Conservation (phyloP, 495 filamentous ascomycete species). For the Penicillium manginii region DNA sequence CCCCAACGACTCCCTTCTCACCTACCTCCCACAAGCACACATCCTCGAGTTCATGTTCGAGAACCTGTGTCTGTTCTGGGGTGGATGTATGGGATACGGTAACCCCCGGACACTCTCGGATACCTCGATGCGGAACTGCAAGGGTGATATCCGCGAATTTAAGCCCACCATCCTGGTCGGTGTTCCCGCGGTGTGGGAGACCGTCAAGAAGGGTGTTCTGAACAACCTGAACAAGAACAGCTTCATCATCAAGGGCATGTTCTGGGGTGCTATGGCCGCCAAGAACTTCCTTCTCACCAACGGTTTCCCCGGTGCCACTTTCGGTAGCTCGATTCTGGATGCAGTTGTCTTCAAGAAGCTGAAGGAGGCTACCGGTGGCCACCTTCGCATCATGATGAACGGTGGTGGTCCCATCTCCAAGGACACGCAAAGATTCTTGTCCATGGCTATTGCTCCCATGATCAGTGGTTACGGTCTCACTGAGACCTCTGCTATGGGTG, state of each 20-base stretch:
- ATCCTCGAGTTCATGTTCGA: constrained; percentile 99
- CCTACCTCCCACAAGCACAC: constrained; percentile 92
- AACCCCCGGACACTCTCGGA: constrained; percentile 93
- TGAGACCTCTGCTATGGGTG: constrained; percentile 93
- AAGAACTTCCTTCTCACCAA: constrained; percentile 79
- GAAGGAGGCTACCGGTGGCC: constrained; percentile 86
- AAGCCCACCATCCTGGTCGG: constrained; percentile 90
- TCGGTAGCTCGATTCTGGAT: constrained; percentile 71
- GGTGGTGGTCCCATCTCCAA: constrained; percentile 85
- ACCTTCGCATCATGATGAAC: constrained; percentile 80
- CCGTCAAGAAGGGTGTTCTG: constrained; percentile 96
- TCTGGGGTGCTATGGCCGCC: constrained; percentile 87
- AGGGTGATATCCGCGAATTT: constrained; percentile 94
- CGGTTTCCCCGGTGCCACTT: constrained; percentile 70
- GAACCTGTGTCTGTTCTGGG: constrained; percentile 90
- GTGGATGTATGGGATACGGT: constrained; percentile 95
- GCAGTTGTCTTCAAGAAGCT: constrained; percentile 86
- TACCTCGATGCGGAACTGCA: constrained; percentile 86
- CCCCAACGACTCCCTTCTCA: constrained; percentile 83
- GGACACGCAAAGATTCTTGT: constrained; percentile 86
- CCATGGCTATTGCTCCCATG: constrained; percentile 87
- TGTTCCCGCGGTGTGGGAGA: constrained; percentile 96
- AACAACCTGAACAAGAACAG: constrained; percentile 79
- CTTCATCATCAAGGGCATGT: constrained; percentile 75
- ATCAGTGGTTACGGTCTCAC: constrained; percentile 95